These are phyloP conservation scores for Pseudognaphalium luteoalbum DNA, from an alignment of 129 eudicot genomes.

Conservation along the genomic window DNA sequence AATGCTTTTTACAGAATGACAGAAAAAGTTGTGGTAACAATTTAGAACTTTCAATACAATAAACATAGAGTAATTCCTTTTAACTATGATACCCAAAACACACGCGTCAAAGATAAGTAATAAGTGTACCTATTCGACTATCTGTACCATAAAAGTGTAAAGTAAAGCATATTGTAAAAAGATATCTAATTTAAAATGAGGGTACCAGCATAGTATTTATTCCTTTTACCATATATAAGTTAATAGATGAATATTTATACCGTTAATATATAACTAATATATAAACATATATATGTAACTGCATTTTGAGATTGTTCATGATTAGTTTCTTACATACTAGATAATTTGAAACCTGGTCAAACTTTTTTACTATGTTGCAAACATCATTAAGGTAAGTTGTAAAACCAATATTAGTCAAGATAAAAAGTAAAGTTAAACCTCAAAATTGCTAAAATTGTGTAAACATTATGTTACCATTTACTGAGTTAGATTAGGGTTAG, in stretches of 20 bases:
- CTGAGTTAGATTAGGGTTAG: constrained; percentile 9
- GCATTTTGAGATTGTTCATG: neutral
- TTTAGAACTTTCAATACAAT: neutral
- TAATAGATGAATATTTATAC: neutral
- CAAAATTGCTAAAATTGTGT: neutral
- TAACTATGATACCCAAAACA: constrained; percentile 8
- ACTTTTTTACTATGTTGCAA: neutral
- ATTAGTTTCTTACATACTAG: neutral
- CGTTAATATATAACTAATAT: neutral
- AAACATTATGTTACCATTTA: constrained; percentile 11
- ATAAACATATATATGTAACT: neutral
- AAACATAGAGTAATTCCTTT: constrained; percentile 1
- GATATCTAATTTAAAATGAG: neutral
- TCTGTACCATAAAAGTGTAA: neutral
- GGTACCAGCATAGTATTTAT: neutral
- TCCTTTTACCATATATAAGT: neutral
- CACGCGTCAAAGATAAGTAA: constrained; percentile 15
- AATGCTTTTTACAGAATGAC: constrained; percentile 4
- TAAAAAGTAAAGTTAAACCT: constrained; percentile 7
- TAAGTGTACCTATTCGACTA: neutral
- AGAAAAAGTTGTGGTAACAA: neutral
- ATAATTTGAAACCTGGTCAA: too few relatives aligned
- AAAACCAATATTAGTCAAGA: neutral
- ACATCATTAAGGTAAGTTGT: neutral
- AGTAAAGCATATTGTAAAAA: constrained; percentile 15